Percentiles rank a stretch among this genome's conserved stretches.
Conservation (phyloP, 2,329 filamentous ascomycete species). For the Fusarium palustre region DNA sequence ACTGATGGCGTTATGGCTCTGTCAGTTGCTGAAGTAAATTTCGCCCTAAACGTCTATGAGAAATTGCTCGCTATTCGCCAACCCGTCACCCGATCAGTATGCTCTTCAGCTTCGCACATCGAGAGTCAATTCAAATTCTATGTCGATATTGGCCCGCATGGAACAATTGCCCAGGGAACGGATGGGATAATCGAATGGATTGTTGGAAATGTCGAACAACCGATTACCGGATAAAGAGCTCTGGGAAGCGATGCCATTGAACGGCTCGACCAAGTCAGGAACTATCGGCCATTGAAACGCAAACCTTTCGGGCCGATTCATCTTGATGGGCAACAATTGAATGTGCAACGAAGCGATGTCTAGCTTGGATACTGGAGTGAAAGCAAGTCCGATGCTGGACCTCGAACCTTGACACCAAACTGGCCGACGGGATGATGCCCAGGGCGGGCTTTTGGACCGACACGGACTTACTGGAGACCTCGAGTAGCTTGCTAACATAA, state of each 20-base stretch:
- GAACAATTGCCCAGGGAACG: too few species aligned
- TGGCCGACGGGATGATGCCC: not conserved
- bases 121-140: not conserved
- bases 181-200: not conserved
- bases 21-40: not conserved
- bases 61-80: not conserved
- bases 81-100: not conserved
- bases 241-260: not conserved
- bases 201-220: not conserved
- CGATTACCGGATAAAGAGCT: too few species aligned
- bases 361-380: not conserved
- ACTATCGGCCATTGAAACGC: not conserved
- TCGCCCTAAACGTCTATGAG: not conserved
- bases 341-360: not conserved
- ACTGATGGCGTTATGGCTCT: not conserved
- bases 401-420: not conserved
- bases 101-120: not conserved
- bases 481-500: constrained; percentile 41
- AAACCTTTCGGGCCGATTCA: not conserved
- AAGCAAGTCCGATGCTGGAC: not conserved
- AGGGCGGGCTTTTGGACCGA: not conserved
- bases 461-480: not conserved
- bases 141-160: not conserved
- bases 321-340: not conserved
- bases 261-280: not conserved